A percentile compares a stretch with the other conserved stretches of the same genome.
Conservation (phyloP, 441 rosid genomes). For the Adansonia rubrostipa region DNA sequence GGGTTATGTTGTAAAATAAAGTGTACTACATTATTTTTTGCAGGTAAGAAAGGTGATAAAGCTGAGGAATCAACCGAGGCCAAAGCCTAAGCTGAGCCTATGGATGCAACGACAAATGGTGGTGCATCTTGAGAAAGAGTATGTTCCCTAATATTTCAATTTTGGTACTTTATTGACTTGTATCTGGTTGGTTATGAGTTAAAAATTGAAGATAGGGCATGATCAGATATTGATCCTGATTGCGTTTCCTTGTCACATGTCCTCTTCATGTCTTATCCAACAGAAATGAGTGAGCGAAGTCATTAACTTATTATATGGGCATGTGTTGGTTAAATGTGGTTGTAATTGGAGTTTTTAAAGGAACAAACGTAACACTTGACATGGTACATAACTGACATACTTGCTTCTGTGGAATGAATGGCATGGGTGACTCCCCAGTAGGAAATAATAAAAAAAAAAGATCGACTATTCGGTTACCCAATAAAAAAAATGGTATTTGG, state of each 20-base stretch:
- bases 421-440: no score
- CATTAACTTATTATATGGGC: neutral
- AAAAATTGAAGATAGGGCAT: no score
- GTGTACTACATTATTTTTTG: no score
- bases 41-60: slow-evolving; percentile 67
- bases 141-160: slow-evolving; percentile 32
- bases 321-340: neutral
- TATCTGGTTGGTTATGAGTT: slow-evolving; percentile 13
- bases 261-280: neutral
- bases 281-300: neutral
- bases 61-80: slow-evolving; percentile 22
- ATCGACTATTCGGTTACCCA: no score
- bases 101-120: slow-evolving; percentile 25
- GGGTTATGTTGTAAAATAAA: neutral
- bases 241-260: neutral
- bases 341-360: neutral
- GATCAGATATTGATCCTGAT: no score
- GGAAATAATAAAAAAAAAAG: no score
- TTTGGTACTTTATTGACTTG: slow-evolving; percentile 46
- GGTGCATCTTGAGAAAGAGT: slow-evolving; percentile 12
- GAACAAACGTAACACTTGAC: no score
- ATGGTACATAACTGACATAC: no score
- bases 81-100: slow-evolving; percentile 47
- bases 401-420: no score
- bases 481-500: no score